Base-by-base conservation (phyloP, 1,139 yeast genomes). In the Scheffersomyces illinoinensis region DNA sequence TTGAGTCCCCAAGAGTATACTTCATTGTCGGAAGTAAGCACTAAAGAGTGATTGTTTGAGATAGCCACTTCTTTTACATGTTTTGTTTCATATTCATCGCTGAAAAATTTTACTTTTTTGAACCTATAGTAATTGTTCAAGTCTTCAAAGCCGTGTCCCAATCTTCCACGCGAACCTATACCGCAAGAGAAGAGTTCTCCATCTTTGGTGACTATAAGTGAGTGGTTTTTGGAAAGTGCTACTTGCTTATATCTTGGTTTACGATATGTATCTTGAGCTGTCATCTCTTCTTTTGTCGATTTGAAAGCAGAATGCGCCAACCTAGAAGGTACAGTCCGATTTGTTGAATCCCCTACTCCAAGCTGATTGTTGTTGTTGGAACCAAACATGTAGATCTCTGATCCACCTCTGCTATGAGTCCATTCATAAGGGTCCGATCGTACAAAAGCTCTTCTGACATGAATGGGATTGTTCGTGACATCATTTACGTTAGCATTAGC, bases 1-100 rank as follows among this genome's bases (percentile, higher is more conserved):
- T 91, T 91, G 61, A 86, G 77, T 0, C 98, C 98, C 97, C 97
- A 93, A 0, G 93, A 74, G 63, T 79, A 90, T 1, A 91, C 76
- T 20, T 80, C 81, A 50, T 88, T 87, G 12, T 74, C 68, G 1
- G 75, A 66, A 0, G 90, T 83, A 24, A 90, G 68, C 0, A 71
- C 82, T 33, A 91, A 68, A 0, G 92, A 78, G 69, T 91, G 97
- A 65, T 89, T 90, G 62, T 85, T 84, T 50, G 93, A 88, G 1
- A 87, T 71, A 0, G 85, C 84, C 1, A 87, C 74, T 20, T 58
- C 65, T 33, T 74, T 71, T 12, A 71, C 67, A 2, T 69, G 66
- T 23, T 79, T 76, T 2, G 62, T 61, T n/a, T 56, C 60, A 17
- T 61, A 53, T 47, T 57, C 57, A 4, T 56, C 59, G 23, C 60